Conservation (phyloP, 2,329 filamentous ascomycete species). For the Monosporascus sp. region DNA sequence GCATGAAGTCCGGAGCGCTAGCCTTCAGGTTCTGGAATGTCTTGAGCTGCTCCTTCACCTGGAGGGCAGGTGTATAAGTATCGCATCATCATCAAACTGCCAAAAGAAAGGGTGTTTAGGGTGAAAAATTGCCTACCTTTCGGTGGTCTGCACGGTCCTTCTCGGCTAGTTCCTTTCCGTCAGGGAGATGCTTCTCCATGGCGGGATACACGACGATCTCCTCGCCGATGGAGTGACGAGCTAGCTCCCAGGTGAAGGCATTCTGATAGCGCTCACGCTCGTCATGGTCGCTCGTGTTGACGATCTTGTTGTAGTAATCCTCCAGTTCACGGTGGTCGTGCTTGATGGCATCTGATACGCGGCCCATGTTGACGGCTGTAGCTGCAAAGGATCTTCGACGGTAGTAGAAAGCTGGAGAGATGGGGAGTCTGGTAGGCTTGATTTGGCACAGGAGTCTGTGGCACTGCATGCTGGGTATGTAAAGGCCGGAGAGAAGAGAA, state of each 20-base stretch:
- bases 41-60: slow-evolving; percentile 48
- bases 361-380: slow-evolving; percentile 3
- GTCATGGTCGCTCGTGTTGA: slow-evolving; percentile 29
- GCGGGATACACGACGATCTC: slow-evolving; percentile 50
- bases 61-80: neutral
- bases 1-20: slow-evolving; percentile 34
- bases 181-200: slow-evolving; percentile 41
- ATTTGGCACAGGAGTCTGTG: too few species aligned
- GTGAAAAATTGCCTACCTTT: slow-evolving; percentile 23
- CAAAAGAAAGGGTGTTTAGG: neutral
- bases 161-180: slow-evolving; percentile 39
- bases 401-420: too few species aligned
- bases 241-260: slow-evolving; percentile 43
- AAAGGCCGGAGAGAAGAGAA: too few species aligned
- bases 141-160: slow-evolving; percentile 44
- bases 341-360: slow-evolving; percentile 29
- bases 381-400: slow-evolving; percentile 2
- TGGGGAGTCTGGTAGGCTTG: too few species aligned
- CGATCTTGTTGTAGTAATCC: slow-evolving; percentile 36
- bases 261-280: slow-evolving; percentile 38
- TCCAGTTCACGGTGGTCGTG: slow-evolving; percentile 32
- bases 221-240: slow-evolving; percentile 42
- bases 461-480: too few species aligned
- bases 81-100: too few species aligned
- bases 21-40: slow-evolving; percentile 41